These are phyloP conservation scores for Phylloporus scabripes DNA, from an alignment of 768 basidiomycete species.

Conservation along the genomic window DNA sequence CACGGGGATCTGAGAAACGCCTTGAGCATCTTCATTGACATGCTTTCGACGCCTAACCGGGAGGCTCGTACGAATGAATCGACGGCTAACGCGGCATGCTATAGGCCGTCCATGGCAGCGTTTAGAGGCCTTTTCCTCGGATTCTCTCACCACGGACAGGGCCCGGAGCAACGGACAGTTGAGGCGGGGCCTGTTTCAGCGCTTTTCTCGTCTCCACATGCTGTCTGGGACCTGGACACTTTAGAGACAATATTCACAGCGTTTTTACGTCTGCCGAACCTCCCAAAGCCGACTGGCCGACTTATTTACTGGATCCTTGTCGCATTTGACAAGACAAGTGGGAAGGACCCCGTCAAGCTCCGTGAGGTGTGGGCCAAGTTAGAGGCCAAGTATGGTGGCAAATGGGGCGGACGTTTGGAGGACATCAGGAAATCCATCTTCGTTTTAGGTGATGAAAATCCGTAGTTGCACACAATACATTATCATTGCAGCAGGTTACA, in stretches of 20 bases:
- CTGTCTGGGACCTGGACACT: constrained; percentile 51
- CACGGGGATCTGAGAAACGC: constrained; percentile 57
- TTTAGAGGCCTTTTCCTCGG: constrained; percentile 76
- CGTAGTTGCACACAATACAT: neutral
- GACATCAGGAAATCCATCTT: constrained; percentile 42
- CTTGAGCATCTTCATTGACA: constrained; percentile 59
- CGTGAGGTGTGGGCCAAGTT: constrained; percentile 53
- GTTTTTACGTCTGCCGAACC: constrained; percentile 54
- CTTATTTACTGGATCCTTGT: constrained; percentile 63
- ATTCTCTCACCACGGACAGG: constrained; percentile 54
- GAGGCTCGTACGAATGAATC: constrained; percentile 31
- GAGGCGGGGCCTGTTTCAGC: neutral
- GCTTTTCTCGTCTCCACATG: constrained; percentile 9
- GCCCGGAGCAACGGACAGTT: constrained; percentile 10
- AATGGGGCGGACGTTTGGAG: constrained; percentile 40
- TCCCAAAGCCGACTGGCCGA: constrained; percentile 39
- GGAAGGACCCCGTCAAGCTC: constrained; percentile 43
- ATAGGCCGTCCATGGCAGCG: constrained; percentile 43
- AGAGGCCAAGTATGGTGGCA: constrained; percentile 47
- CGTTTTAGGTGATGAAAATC: neutral
- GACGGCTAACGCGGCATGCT: constrained; percentile 26
- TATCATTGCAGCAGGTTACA: constrained; percentile 10
- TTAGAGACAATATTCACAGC: constrained; percentile 53
- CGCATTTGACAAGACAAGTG: constrained; percentile 59
- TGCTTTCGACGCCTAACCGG: constrained; percentile 46